Evolutionary conservation across 441 rosid species (phyloP), one percentile per base, ranked within the genome.

Genomic region (Viola pubescens): DNA sequence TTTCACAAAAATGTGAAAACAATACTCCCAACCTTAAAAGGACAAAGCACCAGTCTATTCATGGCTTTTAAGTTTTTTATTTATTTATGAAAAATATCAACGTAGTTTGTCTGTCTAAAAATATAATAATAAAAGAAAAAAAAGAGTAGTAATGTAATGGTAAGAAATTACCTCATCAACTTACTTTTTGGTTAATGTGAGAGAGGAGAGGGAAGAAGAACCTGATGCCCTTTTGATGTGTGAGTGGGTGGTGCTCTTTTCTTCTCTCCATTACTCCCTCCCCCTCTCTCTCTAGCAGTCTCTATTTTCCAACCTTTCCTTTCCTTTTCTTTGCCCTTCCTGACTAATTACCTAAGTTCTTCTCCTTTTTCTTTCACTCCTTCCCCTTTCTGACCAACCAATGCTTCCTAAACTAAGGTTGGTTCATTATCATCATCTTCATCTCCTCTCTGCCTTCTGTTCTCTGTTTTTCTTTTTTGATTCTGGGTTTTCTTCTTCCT

Each of bases 191-290:
- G 64, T 38, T 16, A 16, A 16, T 16, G 19, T 16, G 13, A 37
- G 37, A 51, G n/a, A 41, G 19, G 48, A 43, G 59, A 54, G 49
- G 60, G 56, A 54, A 64, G 57, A 61, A 67, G 91, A 84, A 84
- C 85, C 82, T 72, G 94, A 82, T 84, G 81, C 90, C 83, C 71
- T 77, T 81, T 79, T 77, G 87, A 85, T 85, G 91, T 76, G 78
- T 68, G 72, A 85, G 87, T 87, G 91, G 87, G 85, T 82, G 83
- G 85, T 80, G 78, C 79, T 78, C 77, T 74, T 64, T 75, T 61
- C 46, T 59, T 48, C 59, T 64, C 57, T 37, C 19, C 56, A 37
- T 65, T 58, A 61, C 67, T 60, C 69, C 56, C 68, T 13, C 52
- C 62, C 67, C 54, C 37, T 65, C 66, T 59, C 68, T 39, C 60